These are phyloP conservation scores for Hypoxylon sp. DNA, from an alignment of 2,329 filamentous ascomycete species.

Conservation along the genomic window DNA sequence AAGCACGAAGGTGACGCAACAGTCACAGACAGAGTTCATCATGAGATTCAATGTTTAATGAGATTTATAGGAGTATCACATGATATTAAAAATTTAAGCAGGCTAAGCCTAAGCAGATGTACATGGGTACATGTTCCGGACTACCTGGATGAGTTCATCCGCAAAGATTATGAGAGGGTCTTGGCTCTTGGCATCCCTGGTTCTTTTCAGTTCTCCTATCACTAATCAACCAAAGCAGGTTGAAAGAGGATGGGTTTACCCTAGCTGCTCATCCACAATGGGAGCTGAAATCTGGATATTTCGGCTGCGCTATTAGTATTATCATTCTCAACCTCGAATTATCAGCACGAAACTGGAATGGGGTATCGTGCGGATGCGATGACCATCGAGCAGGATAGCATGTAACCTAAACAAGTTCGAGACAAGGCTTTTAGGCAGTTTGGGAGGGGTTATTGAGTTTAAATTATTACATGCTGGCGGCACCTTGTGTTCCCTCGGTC, in stretches of 20 bases:
- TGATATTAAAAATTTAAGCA: conserved; percentile 21
- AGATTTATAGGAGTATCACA: conserved; percentile 36
- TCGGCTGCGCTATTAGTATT: background rate
- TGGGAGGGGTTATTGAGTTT: conserved; percentile 39
- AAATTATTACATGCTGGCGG: conserved; percentile 31
- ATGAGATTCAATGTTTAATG: conserved; percentile 20
- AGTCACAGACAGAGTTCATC: conserved; percentile 15
- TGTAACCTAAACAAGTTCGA: conserved; percentile 10
- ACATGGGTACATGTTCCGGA: conserved; percentile 21
- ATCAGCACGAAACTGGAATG: conserved; percentile 20
- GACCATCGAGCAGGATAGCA: conserved; percentile 5
- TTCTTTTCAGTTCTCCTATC: conserved; percentile 29
- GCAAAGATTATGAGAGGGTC: conserved; percentile 22
- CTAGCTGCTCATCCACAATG: conserved; percentile 20
- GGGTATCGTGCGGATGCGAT: conserved; percentile 16
- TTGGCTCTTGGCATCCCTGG: conserved; percentile 25
- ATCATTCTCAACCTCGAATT: conserved; percentile 25
- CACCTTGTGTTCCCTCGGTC: conserved; percentile 35
- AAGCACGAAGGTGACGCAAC: conserved; percentile 28
- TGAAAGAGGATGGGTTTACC: conserved; percentile 23
- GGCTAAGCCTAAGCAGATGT: conserved; percentile 2
- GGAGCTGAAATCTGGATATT: conserved; percentile 8
- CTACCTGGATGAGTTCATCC: conserved; percentile 25
- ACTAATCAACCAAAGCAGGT: conserved; percentile 11
- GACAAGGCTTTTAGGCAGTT: conserved; percentile 40